Evolutionary conservation across 2,329 filamentous ascomycete species (phyloP).

Genomic region (Colletotrichum sp.): DNA sequence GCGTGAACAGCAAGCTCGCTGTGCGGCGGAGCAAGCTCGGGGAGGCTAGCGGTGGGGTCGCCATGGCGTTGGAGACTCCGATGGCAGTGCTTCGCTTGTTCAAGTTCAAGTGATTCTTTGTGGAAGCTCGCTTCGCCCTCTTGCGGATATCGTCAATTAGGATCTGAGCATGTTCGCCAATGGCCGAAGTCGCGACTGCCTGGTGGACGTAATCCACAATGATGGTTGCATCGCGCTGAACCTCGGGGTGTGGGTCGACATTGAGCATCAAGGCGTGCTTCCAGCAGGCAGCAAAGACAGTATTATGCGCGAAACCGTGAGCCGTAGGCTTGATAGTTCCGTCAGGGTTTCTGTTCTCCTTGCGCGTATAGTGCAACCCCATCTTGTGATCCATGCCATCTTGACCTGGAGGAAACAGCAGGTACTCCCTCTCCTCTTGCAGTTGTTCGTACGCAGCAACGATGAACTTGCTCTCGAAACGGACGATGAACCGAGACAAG

Average conservation of each 20-base stretch:
- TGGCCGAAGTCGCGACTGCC: conserved; percentile 76
- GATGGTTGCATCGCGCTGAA: conserved; percentile 82
- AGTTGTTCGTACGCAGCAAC: conserved; percentile 93
- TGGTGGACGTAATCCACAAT: conserved; percentile 87
- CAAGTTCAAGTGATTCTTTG: conserved; percentile 45
- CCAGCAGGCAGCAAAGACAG: conserved; percentile 93
- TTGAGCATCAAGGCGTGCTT: conserved; percentile 90
- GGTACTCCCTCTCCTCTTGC: conserved; percentile 78
- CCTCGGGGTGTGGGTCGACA: conserved; percentile 92
- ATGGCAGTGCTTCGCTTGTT: conserved; percentile 49
- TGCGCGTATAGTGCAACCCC: conserved; percentile 66
- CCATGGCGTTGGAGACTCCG: conserved; percentile 37
- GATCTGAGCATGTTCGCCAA: conserved; percentile 72
- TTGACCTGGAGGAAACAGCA: conserved; percentile 59
- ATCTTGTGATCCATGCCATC: conserved; percentile 65
- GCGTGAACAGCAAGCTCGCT: conserved; percentile 65
- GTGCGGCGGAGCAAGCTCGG: conserved; percentile 67
- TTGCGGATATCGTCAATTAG: conserved; percentile 76
- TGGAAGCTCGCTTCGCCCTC: conserved; percentile 51
- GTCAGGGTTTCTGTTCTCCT: conserved; percentile 60
- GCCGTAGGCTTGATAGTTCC: conserved; percentile 61
- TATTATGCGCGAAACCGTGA: conserved; percentile 78
- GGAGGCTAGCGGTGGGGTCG: conserved; percentile 52
- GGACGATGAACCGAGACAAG: conserved; percentile 87
- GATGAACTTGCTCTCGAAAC: conserved; percentile 91